Evolutionary conservation across 1,284 basidiomycete species (phyloP).

Genomic region (Ganoderma lucidum): DNA sequence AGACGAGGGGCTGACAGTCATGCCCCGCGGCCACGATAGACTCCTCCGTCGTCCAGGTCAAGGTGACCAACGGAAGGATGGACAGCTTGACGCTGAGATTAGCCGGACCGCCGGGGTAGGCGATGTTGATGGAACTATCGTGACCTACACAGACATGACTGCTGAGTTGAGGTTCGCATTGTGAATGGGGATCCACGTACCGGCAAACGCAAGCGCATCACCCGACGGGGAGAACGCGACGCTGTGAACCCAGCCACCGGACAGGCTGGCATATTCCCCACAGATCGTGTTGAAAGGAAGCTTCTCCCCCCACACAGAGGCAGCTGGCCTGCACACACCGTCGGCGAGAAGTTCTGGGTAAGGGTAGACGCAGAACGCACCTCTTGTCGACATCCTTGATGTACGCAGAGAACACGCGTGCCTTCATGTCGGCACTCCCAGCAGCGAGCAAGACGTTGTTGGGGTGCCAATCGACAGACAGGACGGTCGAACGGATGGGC

Average conservation of each 20-base stretch:
- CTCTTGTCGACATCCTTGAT: conserved; percentile 97
- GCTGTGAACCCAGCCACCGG: conserved; percentile 97
- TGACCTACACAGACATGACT: conserved; percentile 63
- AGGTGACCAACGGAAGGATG: conserved; percentile 82
- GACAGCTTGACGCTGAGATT: conserved; percentile 79
- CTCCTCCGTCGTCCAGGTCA: conserved; percentile 87
- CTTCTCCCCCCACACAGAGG: conserved; percentile 96
- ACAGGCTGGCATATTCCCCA: conserved; percentile 89
- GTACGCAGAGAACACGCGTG: conserved; percentile 93
- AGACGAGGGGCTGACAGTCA: conserved; percentile 95
- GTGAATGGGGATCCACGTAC: conserved; percentile 56
- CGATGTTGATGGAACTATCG: conserved; percentile 89
- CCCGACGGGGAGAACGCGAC: conserved; percentile 97
- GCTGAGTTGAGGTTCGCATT: neutral
- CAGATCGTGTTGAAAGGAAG: conserved; percentile 98
- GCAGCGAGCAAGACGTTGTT: conserved; percentile 93
- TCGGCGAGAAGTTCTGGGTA: conserved; percentile 3
- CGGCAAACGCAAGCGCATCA: conserved; percentile 90
- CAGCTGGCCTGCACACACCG: conserved; percentile 69
- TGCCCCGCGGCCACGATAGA: conserved; percentile 93
- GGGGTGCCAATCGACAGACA: conserved; percentile 97
- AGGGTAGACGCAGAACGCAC: conserved; percentile 49
- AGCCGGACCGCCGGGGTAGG: conserved; percentile 82
- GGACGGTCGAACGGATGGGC: conserved; percentile 81
- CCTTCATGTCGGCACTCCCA: conserved; percentile 95